Conservation (phyloP, 108 stramenopile genomes). For the Heterococcus sp. region DNA sequence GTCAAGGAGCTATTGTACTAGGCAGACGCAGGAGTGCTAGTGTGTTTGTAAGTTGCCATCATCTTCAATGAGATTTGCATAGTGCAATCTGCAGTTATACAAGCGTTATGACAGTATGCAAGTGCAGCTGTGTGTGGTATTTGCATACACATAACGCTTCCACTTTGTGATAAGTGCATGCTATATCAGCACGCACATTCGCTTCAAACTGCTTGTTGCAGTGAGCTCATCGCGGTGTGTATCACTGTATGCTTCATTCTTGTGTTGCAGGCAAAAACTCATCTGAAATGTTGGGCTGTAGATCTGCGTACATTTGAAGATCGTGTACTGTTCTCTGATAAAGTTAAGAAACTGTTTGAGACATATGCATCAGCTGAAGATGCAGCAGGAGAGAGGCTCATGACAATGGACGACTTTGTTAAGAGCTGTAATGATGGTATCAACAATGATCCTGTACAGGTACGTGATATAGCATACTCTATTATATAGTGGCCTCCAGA, state of each 20-base stretch:
- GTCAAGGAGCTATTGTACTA: neutral
- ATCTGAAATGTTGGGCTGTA: constrained; percentile 57
- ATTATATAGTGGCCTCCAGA: too few species aligned
- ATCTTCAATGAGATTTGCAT: too few species aligned
- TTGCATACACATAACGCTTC: too few species aligned
- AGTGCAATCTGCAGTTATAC: too few species aligned
- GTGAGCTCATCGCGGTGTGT: constrained; percentile 1
- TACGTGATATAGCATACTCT: neutral
- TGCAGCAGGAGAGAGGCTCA: constrained; percentile 27
- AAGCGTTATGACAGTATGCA: too few species aligned
- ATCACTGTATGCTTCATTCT: constrained; percentile 15
- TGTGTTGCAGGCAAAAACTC: constrained; percentile 19
- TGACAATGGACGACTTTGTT: constrained; percentile 64
- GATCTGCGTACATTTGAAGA: constrained; percentile 49
- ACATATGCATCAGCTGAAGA: constrained; percentile 30
- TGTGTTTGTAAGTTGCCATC: neutral
- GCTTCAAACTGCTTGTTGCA: neutral
- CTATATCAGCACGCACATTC: too few species aligned
- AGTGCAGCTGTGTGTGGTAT: too few species aligned
- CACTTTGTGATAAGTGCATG: too few species aligned
- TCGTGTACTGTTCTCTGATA: constrained; percentile 33
- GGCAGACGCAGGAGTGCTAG: neutral
- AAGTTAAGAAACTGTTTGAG: constrained; percentile 39
- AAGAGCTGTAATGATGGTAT: constrained; percentile 32
- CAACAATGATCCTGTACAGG: neutral